These are phyloP conservation scores for Litchi chinensis DNA, from an alignment of 345 rosid genomes.

Conservation along the genomic window DNA sequence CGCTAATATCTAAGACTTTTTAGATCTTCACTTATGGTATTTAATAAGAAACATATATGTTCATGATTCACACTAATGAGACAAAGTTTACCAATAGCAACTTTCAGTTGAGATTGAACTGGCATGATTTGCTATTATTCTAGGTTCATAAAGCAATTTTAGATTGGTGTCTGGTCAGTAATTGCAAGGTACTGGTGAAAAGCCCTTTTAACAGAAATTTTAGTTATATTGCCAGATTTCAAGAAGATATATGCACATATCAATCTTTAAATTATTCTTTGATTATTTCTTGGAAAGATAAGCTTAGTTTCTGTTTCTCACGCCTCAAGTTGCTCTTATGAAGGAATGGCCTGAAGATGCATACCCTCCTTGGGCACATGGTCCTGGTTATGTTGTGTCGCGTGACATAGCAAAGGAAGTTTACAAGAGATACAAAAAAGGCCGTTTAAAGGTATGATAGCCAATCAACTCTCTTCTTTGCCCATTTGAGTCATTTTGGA, in stretches of 20 bases:
- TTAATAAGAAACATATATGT: not conserved
- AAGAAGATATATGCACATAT: not conserved
- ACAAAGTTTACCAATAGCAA: no score
- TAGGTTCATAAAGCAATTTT: not conserved
- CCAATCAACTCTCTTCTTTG: not conserved
- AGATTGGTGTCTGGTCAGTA: not conserved
- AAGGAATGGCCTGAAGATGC: constrained; percentile 86
- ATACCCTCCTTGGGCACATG: constrained; percentile 95
- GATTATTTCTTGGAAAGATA: not conserved
- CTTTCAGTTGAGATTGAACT: not conserved
- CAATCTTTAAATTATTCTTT: not conserved
- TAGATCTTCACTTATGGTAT: not conserved
- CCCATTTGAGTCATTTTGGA: not conserved
- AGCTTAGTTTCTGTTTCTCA: not conserved
- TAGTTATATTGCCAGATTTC: not conserved
- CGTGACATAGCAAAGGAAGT: constrained; percentile 76
- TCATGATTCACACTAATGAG: not conserved
- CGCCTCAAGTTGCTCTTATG: constrained; percentile 6
- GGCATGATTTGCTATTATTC: not conserved
- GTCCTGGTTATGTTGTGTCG: constrained; percentile 92
- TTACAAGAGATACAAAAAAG: constrained; percentile 51
- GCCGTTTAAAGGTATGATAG: constrained; percentile 60
- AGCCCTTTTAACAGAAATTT: not conserved
- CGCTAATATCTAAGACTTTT: not conserved
- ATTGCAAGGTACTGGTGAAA: not conserved